Base-by-base conservation (phyloP, 257 asterid species). In the Solanum lycopersicoides region DNA sequence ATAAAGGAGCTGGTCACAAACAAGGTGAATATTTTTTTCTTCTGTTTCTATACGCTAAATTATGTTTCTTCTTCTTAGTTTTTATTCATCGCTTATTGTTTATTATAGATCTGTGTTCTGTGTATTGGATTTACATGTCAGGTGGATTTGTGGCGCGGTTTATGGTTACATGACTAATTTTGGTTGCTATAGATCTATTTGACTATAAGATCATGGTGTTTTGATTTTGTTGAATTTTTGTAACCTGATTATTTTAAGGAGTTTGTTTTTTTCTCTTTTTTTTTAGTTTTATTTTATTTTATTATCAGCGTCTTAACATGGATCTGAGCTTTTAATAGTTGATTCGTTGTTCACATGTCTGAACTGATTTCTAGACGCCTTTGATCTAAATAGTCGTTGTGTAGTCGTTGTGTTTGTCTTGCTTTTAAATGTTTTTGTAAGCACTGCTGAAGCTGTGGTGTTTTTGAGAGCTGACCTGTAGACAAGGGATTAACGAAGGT, bases 1-100 rank as follows among this genome's bases (percentile, higher is more conserved):
- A 95, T 1, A 94, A 95, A 91, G 97, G 98, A 91, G 96, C 98
- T 39, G 98, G 97, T 86, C 98, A 95, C 94, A 95, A 95, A 89
- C 98, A 95, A 95, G 98, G 98, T 95, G 2, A 6, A 14, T 32
- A 63, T 72, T 82, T 76, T 14, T 76, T 3, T 42, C 8, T 75
- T 3, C 82, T 74, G 53, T 74, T 37, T 39, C 11, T 75, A 23
- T 23, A 6, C 23, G 16, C 30, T 2, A 23, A 44, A 25, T 44
- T 23, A n/a, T 42, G 34, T 2, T 28, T 28, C 28, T 45, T 6
- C 28, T 47, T 8, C 44, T 20, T 11, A 16, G 32, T 5, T 30
- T 45, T 15, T 45, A 20, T 44, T 79, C 66, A 16, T 35, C 11
- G 28, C 28, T 47, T 80, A 30, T 47, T 11, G 34, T 80, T 45